Percentiles rank a stretch among this genome's conserved stretches.
Conservation (phyloP, 495 filamentous ascomycete genomes). For the Aspergillus ostianus region DNA sequence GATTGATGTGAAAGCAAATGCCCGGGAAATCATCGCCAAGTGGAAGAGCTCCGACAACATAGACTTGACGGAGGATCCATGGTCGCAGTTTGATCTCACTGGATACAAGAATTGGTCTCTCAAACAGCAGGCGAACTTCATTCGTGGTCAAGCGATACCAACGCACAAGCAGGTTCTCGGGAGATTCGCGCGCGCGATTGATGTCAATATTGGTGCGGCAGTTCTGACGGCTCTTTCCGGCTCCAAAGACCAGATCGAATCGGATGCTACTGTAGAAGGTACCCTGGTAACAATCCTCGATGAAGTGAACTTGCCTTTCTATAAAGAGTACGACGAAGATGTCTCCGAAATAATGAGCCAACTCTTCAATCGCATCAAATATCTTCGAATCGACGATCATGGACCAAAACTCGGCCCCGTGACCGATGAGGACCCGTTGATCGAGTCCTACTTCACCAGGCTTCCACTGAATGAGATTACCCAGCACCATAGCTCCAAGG, state of each 20-base stretch:
- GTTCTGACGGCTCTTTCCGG: constrained; percentile 70
- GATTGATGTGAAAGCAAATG: constrained; percentile 72
- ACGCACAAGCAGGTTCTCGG: constrained; percentile 73
- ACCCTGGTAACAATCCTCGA: constrained; percentile 65
- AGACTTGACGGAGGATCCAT: constrained; percentile 29
- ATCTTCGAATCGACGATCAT: constrained; percentile 84
- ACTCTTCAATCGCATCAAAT: constrained; percentile 90
- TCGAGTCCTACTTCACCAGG: constrained; percentile 94
- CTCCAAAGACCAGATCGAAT: constrained; percentile 51
- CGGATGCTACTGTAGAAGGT: constrained; percentile 37
- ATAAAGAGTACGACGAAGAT: constrained; percentile 87
- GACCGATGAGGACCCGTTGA: constrained; percentile 71
- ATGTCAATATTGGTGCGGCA: constrained; percentile 66
- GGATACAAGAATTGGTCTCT: constrained; percentile 49
- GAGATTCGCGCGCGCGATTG: constrained; percentile 66
- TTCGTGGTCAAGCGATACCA: constrained; percentile 61
- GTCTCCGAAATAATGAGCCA: constrained; percentile 81
- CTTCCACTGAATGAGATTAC: constrained; percentile 79
- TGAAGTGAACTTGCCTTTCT: constrained; percentile 81
- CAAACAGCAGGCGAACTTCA: constrained; percentile 60
- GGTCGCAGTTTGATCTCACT: constrained; percentile 21
- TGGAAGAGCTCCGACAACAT: constrained; percentile 52
- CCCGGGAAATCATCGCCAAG: constrained; percentile 61
- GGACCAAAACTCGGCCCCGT: constrained; percentile 87
- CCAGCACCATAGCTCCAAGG: constrained; percentile 69